Base-by-base conservation (phyloP, 139 green algal genomes). In the Micractinium conductrix region DNA sequence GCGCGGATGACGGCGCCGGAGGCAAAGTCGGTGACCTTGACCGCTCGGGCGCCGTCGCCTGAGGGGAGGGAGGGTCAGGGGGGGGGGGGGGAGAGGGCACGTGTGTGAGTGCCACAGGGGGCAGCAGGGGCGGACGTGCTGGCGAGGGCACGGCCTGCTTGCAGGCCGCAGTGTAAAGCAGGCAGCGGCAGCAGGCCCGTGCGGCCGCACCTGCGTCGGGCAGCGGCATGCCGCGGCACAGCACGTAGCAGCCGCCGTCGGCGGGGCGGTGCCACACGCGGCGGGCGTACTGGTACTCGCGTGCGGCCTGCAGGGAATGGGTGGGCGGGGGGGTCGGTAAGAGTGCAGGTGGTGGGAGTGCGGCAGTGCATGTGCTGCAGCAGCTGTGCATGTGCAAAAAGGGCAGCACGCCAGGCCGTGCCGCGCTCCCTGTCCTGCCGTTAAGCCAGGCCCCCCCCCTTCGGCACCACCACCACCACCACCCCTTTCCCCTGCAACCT, bases 261-360 rank as follows among this genome's bases (percentile, higher is more conserved):
- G 87, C 80, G 5, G 89, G 86, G 63, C 87, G 74, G 73, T 86
- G 75, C 93, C 92, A 96, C 38, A 93, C 89, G 28, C 93, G 91
- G 35, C 93, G 88, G 2, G 84, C 93, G 74, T 96, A 96, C 9
- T 91, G 70, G 81, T 96, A 96, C 26, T 91, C 84, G 0, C 93
- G 85, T 0, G 79, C 44, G 0, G 90, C 91, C 68, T 83, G 76
- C 53, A 73, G 45, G 48, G 10, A 21, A 42, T 9, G 42, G 45
- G 50, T 26, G 43, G 53, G 24, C 33, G 70, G 5, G 30, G 4
- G 33, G 38, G 38, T 17, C 1, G 33, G 38, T 24, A 74, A n/a
- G 21, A 19, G 21, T 17, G 40, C 38, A 37, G 38, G 4, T 50
- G 38, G 35, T 6, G 37, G 0, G 37, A 45, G 68, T 2, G 37